Evolutionary conservation across 2,329 filamentous ascomycete genomes (phyloP).

Genomic region (Aspergillus bombycis): DNA sequence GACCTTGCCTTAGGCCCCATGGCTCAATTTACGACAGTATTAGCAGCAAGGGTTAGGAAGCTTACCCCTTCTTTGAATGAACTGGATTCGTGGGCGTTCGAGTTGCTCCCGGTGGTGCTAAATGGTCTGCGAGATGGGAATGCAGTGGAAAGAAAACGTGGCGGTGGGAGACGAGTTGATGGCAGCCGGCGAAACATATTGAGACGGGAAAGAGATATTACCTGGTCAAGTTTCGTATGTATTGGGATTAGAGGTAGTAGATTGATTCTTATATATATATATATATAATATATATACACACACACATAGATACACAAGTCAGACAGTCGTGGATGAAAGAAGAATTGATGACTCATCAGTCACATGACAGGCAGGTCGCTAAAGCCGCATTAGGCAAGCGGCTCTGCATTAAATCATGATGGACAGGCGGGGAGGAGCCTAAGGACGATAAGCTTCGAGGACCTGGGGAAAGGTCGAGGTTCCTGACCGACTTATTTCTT

Average conservation of each 20-base stretch:
- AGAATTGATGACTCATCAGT: constrained; percentile 22
- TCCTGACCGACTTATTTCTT: constrained; percentile 10
- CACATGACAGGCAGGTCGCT: constrained; percentile 20
- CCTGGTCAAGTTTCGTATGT: neutral
- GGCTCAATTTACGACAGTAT: neutral
- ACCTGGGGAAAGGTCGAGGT: constrained; percentile 12
- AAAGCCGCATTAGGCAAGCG: constrained; percentile 17
- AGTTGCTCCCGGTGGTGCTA: constrained; percentile 2
- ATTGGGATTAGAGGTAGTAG: too few species aligned
- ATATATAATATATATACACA: neutral
- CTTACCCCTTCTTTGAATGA: constrained; percentile 34
- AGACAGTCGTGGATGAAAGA: neutral
- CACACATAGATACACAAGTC: too few species aligned
- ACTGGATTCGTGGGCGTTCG: constrained; percentile 8
- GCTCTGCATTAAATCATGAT: constrained; percentile 20
- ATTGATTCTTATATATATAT: neutral
- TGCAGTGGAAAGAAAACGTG: neutral
- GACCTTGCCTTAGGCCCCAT: neutral
- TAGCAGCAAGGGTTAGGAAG: neutral
- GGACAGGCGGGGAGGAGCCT: constrained; percentile 32
- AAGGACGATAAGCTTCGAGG: constrained; percentile 39
- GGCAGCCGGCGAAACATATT: constrained; percentile 11
- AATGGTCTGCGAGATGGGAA: constrained; percentile 6
- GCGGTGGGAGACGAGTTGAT: neutral
- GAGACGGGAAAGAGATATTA: neutral